Percentiles rank a stretch among this genome's conserved stretches.
Conservation (phyloP, 768 basidiomycete species). For the Candolleomyces efflorescens region DNA sequence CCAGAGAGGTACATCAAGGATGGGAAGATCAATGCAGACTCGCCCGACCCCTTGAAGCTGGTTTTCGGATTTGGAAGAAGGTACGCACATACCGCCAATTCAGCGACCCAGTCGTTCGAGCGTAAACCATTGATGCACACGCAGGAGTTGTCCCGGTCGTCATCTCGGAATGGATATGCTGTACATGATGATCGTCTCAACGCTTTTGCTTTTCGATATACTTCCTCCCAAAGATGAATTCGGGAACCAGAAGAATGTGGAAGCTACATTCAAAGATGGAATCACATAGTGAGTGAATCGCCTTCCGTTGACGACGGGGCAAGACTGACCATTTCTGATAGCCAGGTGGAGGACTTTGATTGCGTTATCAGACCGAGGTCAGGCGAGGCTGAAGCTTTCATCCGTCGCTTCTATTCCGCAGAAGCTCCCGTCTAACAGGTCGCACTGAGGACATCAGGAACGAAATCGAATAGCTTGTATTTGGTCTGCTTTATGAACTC, state of each 20-base stretch:
- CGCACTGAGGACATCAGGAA: too few relatives aligned
- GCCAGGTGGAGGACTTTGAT: too few relatives aligned
- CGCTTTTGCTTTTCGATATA: constrained; percentile 14
- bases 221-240: constrained; percentile 13
- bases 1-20: constrained; percentile 5
- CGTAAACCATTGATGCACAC: background rate
- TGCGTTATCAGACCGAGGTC: too few relatives aligned
- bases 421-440: too few relatives aligned
- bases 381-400: too few relatives aligned
- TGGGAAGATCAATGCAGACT: constrained; percentile 9
- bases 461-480: too few relatives aligned
- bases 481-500: too few relatives aligned
- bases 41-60: constrained; percentile 18
- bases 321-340: too few relatives aligned
- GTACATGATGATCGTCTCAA: constrained; percentile 11
- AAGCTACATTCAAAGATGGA: background rate
- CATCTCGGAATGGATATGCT: constrained; percentile 14
- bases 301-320: too few relatives aligned
- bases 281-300: too few relatives aligned
- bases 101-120: background rate
- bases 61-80: constrained; percentile 21
- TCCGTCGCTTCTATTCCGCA: too few relatives aligned
- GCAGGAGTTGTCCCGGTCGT: constrained; percentile 17
- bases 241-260: constrained; percentile 12
- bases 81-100: background rate